Base-by-base conservation (phyloP, 2,329 filamentous ascomycete genomes). In the Aspergillus piperis region DNA sequence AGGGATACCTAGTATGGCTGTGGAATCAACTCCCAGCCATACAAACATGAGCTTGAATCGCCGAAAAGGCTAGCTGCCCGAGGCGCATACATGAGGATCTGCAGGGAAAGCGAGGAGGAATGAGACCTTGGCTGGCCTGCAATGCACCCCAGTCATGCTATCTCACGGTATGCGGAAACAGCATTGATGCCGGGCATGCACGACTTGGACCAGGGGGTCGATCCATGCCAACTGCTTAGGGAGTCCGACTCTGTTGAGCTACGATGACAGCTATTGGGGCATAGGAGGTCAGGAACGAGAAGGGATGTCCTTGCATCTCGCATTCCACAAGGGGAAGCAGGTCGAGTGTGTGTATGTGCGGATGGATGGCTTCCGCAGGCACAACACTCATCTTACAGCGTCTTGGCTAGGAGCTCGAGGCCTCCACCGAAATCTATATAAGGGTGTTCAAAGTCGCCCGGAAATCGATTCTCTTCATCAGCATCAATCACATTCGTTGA, bases 371-470 rank as follows among this genome's bases (percentile, higher is more conserved):
- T 38, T 30, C 25, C 25, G 47, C 25, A 30, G 48, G 49, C n/a
- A 30, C 47, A 25, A 32, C 56, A 62, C 61, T 58, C 61, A 21
- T 30, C 54, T 49, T 36, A 49, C 53, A 52, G 48, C 51, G 55
- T 50, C 54, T 52, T 62, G 53, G 25, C 30, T 55, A 41, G 48
- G 51, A 32, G 59, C 58, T 61, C 63, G 61, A 66, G 64, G 65
- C 67, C 70, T 60, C 66, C 61, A 63, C 59, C 42, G 21, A 62
- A 57, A 61, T 71, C 68, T 76, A 76, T 76, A 76, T 72, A 76
- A 70, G 64, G 62, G 41, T 64, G 64, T 8, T 49, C 57, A 44
- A 58, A 58, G 44, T 62, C 60, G 53, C 58, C 56, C 60, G 27
- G 27, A 51, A 15, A 10, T 32, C 41, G 5, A 25, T 59, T 60